phyloP scores from a whole-genome alignment of 139 green algal genomes.

The Chlamydomonas applanata region DNA sequence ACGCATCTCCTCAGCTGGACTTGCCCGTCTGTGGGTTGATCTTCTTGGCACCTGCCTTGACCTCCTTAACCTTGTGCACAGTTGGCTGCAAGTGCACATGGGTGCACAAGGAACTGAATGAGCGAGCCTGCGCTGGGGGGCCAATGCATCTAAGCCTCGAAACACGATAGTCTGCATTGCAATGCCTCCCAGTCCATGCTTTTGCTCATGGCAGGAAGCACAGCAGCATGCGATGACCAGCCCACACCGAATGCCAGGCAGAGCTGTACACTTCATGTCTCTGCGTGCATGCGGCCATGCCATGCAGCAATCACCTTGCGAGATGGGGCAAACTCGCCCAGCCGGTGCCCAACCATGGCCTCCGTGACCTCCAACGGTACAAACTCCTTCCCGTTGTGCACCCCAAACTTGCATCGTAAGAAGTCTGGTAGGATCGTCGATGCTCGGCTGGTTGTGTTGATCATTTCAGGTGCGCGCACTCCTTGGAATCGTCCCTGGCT shows the following conservation, averaged over 20 bases:
- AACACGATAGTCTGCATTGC: no score
- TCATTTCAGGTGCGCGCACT: conserved; percentile 48
- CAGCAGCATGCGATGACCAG: no score
- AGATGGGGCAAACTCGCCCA: conserved; percentile 56
- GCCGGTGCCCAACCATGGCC: conserved; percentile 55
- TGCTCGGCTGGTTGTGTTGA: conserved; percentile 40
- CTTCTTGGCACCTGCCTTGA: conserved; percentile 13
- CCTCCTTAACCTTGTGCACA: conserved; percentile 44
- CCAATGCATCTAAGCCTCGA: no score
- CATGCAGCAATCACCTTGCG: neutral
- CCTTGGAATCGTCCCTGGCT: conserved; percentile 49
- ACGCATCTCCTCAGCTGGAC: no score
- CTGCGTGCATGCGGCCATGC: no score
- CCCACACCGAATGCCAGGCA: no score
- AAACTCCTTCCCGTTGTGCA: conserved; percentile 54
- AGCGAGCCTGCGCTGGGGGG: no score
- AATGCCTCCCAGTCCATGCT: no score
- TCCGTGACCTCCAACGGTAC: conserved; percentile 41
- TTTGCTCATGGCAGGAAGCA: no score
- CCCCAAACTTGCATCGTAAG: conserved; percentile 50
- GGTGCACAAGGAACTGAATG: no score
- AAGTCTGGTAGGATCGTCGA: conserved; percentile 58
- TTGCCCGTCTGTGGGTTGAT: conserved; percentile 47
- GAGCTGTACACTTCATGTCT: no score
- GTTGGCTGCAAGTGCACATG: neutral